Base-by-base conservation (phyloP, 768 basidiomycete species). In the Boletales sp. region DNA sequence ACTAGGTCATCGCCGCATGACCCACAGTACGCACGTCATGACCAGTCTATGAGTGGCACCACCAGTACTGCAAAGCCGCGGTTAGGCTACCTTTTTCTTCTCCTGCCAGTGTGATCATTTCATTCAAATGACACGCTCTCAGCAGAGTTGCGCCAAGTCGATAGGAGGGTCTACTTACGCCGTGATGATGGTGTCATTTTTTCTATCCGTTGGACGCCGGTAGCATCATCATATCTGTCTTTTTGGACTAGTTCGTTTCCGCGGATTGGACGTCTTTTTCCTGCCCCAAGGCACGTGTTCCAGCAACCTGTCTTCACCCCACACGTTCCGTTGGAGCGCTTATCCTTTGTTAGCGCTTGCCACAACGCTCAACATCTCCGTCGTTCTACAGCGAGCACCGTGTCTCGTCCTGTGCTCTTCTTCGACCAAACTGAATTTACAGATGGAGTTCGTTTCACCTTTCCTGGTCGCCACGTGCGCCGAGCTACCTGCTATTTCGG, bases 241-340 rank as follows among this genome's bases (percentile, higher is more conserved):
- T 21, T 21, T 21, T 21, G 21, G 21, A 21, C 21, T 21, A 21
- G 33, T 34, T 34, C 33, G 33, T 34, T 34, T 34, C 33, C 33
- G 33, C 33, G 33, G 9, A 34, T 11, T 10, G 4, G 18, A 47
- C 33, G 48, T 50, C 30, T 45, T 47, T 53, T 37, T 41, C 57
- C 60, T 46, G 52, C 55, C 55, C 46, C 6, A 37, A 38, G 12
- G 42, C 61, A 55, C 61, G 53, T 63, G 58, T 14, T 39, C 43
- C 21, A 21, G 4, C 1, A 40, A 48, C 54, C 30, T 44, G 54
- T 50, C 54, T 51, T 37, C 49, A 25, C 25, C n/a, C 34, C 17
- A 17, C 31, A 43, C 44, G 38, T 47, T 34, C 41, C 17, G 9
- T 14, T 17, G 38, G 21, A 41, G 43, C 47, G 57, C 40, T 42